Percentiles rank a stretch among this genome's conserved stretches.
Conservation (phyloP, 495 filamentous ascomycete species). For the Lophium mytilinum region DNA sequence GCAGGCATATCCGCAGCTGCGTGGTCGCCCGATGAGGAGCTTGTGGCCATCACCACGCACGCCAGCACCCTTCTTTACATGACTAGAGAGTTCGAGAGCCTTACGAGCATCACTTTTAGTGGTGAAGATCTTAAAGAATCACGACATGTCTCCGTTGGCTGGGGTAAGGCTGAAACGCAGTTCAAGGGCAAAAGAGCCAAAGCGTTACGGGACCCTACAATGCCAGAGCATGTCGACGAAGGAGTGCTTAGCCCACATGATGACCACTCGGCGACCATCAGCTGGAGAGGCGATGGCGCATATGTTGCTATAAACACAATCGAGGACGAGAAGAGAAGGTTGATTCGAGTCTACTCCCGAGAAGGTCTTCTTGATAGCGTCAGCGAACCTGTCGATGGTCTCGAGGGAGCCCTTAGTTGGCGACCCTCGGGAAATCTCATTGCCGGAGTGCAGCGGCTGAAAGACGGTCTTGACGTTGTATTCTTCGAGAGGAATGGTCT, state of each 20-base stretch:
- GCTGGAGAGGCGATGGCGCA: constrained; percentile 90
- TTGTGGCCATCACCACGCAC: constrained; percentile 72
- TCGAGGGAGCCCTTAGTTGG: constrained; percentile 86
- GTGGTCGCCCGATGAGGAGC: constrained; percentile 94
- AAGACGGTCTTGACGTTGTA: constrained; percentile 67
- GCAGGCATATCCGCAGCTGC: constrained; percentile 80
- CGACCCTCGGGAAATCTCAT: constrained; percentile 83
- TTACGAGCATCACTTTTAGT: constrained; percentile 61
- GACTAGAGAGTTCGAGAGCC: constrained; percentile 82
- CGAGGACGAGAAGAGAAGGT: constrained; percentile 56
- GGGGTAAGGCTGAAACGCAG: constrained; percentile 97
- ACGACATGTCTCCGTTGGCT: constrained; percentile 94
- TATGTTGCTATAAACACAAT: constrained; percentile 80
- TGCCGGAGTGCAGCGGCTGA: constrained; percentile 66
- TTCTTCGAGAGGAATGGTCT: constrained; percentile 97
- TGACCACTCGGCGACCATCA: constrained; percentile 61
- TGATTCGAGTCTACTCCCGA: constrained; percentile 80
- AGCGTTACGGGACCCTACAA: constrained; percentile 82
- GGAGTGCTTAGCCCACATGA: constrained; percentile 67
- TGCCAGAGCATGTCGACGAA: constrained; percentile 87
- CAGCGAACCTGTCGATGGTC: constrained; percentile 83
- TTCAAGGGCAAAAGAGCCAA: constrained; percentile 92
- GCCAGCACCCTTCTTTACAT: constrained; percentile 80
- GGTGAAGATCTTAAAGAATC: constrained; percentile 75
- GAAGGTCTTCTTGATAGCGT: constrained; percentile 86